These are phyloP conservation scores for Ensete ventricosum DNA, from an alignment of 176 grass and related monocot genomes.

Conservation along the genomic window DNA sequence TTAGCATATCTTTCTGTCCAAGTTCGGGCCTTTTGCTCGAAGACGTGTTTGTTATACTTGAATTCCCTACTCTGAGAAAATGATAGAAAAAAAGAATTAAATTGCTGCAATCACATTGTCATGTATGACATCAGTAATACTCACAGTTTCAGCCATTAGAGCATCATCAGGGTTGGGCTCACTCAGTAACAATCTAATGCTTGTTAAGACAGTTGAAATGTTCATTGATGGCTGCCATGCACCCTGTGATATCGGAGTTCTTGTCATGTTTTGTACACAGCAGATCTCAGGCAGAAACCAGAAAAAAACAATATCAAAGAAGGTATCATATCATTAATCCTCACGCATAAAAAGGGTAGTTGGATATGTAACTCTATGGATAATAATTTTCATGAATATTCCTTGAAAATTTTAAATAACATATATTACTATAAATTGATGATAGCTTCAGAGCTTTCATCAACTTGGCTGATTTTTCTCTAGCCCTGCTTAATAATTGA, in stretches of 20 bases:
- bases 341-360: not conserved
- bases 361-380: no score
- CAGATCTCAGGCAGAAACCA: not conserved
- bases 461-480: no score
- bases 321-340: not conserved
- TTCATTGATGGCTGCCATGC: slow-evolving; percentile 87
- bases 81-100: slow-evolving; percentile 28
- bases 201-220: slow-evolving; percentile 66
- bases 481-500: no score
- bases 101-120: not conserved
- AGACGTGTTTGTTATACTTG: slow-evolving; percentile 75
- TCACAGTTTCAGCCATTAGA: slow-evolving; percentile 92
- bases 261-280: slow-evolving; percentile 17
- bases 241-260: slow-evolving; percentile 34
- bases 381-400: no score
- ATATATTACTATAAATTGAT: no score
- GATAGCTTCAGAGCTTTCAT: no score
- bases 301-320: not conserved
- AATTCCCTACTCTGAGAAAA: slow-evolving; percentile 62
- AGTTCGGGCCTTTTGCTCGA: slow-evolving; percentile 57
- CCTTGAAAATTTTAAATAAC: no score
- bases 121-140: slow-evolving; percentile 20
- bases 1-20: slow-evolving; percentile 74
- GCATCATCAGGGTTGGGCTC: slow-evolving; percentile 78
- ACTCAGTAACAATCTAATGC: slow-evolving; percentile 40